Evolutionary conservation across 2,329 filamentous ascomycete genomes (phyloP), one percentile per base, ranked within the genome.

Genomic region (Nothomitra cinnamomea): DNA sequence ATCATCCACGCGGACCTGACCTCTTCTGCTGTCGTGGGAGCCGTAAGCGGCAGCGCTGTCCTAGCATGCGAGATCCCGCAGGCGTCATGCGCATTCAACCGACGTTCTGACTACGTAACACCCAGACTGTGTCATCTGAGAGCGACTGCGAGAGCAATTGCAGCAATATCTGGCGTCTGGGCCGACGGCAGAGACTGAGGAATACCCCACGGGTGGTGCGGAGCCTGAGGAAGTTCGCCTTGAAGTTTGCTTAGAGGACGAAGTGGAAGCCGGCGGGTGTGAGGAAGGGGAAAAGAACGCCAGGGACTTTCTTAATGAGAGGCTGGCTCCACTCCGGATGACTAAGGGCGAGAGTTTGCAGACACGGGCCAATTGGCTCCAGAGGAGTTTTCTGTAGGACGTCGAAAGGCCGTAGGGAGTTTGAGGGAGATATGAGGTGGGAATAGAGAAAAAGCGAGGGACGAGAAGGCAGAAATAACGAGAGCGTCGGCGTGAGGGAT

Each of bases 71-170:
- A 13, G 45, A n/a, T 49, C 45, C 45, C 45, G 45, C 15, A 49
- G 45, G 32, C 32, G 45, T 49, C 45, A 49, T 35, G 45, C 45
- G 45, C 45, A 49, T 32, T 49, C 32, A 24, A 49, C 45, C 3
- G 32, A 49, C 25, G 45, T 19, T 28, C 25, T 49, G 15, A n/a
- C n/a, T 49, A 49, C 28, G 25, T 49, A 49, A 49, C 45, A 32
- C 32, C 22, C 45, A 24, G 25, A 32, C 19, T 22, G 22, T 49
- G 45, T 49, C 45, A 49, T 49, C 45, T 49, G 45, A 15, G 25
- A 17, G 15, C 15, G n/a, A n/a, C 25, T 15, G 8, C 19, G 45
- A 17, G 45, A 49, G 15, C 45, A 49, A 49, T 49, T 49, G 24
- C 15, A 19, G 45, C n/a, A 32, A 19, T 3, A 15, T 7, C 24